A percentile compares a stretch with the other conserved stretches of the same genome.
Conservation (phyloP, 495 filamentous ascomycete genomes). For the Podospora fimiseda region DNA sequence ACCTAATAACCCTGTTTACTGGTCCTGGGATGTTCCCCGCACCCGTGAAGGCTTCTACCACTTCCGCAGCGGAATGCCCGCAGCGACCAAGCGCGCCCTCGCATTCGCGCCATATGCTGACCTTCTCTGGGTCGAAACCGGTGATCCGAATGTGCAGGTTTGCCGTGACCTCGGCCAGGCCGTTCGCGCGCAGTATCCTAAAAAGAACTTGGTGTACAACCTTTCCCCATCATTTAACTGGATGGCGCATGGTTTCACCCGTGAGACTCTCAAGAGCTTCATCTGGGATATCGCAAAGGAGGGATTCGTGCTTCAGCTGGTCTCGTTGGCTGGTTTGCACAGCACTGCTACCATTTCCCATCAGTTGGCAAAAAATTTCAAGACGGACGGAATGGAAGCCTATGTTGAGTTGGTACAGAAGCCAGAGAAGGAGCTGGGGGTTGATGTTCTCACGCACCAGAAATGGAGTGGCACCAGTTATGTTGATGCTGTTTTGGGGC, state of each 20-base stretch:
- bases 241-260: constrained; percentile 88
- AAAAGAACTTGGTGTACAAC: constrained; percentile 94
- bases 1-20: constrained; percentile 55
- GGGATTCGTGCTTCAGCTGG: constrained; percentile 89
- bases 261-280: constrained; percentile 72
- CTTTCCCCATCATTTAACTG: constrained; percentile 95
- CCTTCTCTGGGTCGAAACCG: constrained; percentile 95
- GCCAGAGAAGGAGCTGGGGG: constrained; percentile 84
- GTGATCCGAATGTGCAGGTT: constrained; percentile 73
- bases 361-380: constrained; percentile 77
- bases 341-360: constrained; percentile 79
- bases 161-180: constrained; percentile 66
- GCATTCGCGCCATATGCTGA: constrained; percentile 90
- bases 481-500: constrained; percentile 86
- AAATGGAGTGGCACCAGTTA: constrained; percentile 95
- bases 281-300: constrained; percentile 93
- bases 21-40: constrained; percentile 86
- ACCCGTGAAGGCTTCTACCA: constrained; percentile 97
- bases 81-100: constrained; percentile 87
- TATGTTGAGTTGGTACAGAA: constrained; percentile 88
- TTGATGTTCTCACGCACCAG: constrained; percentile 95
- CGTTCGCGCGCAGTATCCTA: constrained; percentile 58
- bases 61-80: constrained; percentile 78
- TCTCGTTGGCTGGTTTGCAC: constrained; percentile 87
- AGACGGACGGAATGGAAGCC: constrained; percentile 86